Evolutionary conservation across 257 asterid genomes (phyloP), one percentile per base, ranked within the genome.

Genomic region (Lycium ferocissimum): DNA sequence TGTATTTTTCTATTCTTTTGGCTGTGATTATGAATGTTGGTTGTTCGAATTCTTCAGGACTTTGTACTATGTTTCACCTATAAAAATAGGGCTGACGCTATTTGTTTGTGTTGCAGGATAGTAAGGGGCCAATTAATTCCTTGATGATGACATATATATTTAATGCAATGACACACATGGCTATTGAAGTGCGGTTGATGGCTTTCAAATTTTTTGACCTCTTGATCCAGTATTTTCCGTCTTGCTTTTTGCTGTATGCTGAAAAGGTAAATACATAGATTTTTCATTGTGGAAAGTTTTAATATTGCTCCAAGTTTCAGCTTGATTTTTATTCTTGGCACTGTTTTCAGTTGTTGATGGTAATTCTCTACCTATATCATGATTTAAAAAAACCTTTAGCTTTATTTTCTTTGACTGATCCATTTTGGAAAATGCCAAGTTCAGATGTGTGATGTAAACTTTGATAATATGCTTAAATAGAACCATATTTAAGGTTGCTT

Each of bases 131-230:
- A 79, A 62, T 93, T 15, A 92, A 95, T 82, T 91, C 98, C 86
- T 85, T 94, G 92, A 86, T 95, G 94, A 93, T 95, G 97, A 89
- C 95, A 54, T 94, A 95, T 86, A 90, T 92, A 65, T 95, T 95
- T 89, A 92, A 87, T 90, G 98, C 97, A 66, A 94, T 96, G 98
- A 93, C 97, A 13, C 93, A 94, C 87, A 87, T 94, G 89, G 90
- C 93, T 82, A 84, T 90, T 53, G 99, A 95, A 71, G 98, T 95
- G 85, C 97, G 97, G 20, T 85, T 96, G 92, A 92, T 90, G 97
- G 97, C 98, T 76, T 94, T 95, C 92, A 93, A 91, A 87, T 91
- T 93, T 91, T 84, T 88, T 58, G 99, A 96, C 89, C 97, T 96
- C 67, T 86, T 93, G 83, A 90, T 94, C 89, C 95, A 91, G 92